phyloP scores from a whole-genome alignment of 768 basidiomycete species.

The Mycena sanguinolenta region DNA sequence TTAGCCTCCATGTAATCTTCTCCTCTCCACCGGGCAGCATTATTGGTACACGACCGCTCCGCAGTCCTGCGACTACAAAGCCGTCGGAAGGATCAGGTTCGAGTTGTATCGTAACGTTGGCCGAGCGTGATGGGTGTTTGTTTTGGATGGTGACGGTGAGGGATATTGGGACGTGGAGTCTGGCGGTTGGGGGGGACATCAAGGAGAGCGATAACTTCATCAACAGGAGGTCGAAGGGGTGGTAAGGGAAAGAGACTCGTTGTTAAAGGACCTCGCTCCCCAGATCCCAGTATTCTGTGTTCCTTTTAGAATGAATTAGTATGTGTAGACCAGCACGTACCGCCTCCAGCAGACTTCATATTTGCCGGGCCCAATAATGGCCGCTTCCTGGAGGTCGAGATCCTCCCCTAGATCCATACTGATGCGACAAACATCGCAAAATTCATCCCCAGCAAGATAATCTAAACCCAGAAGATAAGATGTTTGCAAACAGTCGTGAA shows the following conservation, averaged over 20 bases:
- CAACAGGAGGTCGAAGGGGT: constrained; percentile 67
- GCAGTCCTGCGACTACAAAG: constrained; percentile 87
- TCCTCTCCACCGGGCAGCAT: constrained; percentile 83
- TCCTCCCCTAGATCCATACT: constrained; percentile 59
- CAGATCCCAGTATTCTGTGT: constrained; percentile 61
- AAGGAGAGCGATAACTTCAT: constrained; percentile 76
- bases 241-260: constrained; percentile 73
- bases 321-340: constrained; percentile 49
- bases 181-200: constrained; percentile 71
- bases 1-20: constrained; percentile 72
- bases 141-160: constrained; percentile 77
- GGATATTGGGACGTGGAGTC: constrained; percentile 71
- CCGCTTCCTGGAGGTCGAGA: constrained; percentile 45
- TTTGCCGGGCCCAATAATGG: constrained; percentile 65
- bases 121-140: constrained; percentile 70
- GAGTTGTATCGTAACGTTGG: constrained; percentile 78
- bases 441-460: constrained; percentile 74
- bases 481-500: background rate
- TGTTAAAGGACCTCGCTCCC: constrained; percentile 58
- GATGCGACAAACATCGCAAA: constrained; percentile 69
- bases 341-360: constrained; percentile 78
- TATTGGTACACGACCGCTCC: constrained; percentile 74
- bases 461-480: constrained; percentile 52
- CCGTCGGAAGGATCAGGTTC: constrained; percentile 75
- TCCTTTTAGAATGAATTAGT: constrained; percentile 11